Base-by-base conservation (phyloP, 2,329 filamentous ascomycete genomes). In the Fusarium stilboides region DNA sequence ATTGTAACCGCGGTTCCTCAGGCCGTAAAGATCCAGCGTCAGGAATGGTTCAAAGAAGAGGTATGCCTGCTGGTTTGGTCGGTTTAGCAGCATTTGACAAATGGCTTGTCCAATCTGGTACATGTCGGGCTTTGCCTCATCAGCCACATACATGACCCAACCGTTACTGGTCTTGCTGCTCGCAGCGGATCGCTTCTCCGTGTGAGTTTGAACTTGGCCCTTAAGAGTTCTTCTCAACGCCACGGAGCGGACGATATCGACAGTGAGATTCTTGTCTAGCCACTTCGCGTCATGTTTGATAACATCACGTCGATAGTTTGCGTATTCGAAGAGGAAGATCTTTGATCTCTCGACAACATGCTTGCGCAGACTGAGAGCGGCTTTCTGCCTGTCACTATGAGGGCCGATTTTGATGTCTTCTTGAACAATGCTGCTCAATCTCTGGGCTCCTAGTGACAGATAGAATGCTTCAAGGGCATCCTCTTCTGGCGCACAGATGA, bases 51-150 rank as follows among this genome's bases (percentile, higher is more conserved):
- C 96, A 57, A 99, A 89, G 55, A 96, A 95, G 57, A 98, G 87
- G 56, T 93, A 94, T 3, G 95, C 94, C 76, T 97, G 92, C 74
- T 97, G 92, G 69, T 93, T 95, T 9, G 95, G 94, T 22, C 94
- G 88, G 53, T 89, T 88, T 47, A 99, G 84, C 37, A 99, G 85
- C 53, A 97, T 82, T 74, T 91, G 89, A 66, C 95, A 94, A 46
- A 99, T 85, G 26, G 93, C 93, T 73, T 94, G 92, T 59, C 94
- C 96, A 69, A 99, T 91, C 80, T 99, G 94, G 77, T 97, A 98
- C 76, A 97, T 88, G 76, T 98, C 94, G 31, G 89, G 91, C 62
- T 88, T 88, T 2, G 84, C 79, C 31, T 85, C 87, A 12, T 90
- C 87, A 5, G 91, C 91, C 37, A 98, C 89, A 75, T 91, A 97